A percentile compares a stretch with the other conserved stretches of the same genome.
Evolutionary conservation across 2,329 filamentous ascomycete species (phyloP).

Genomic region (Fusarium mexicanum): DNA sequence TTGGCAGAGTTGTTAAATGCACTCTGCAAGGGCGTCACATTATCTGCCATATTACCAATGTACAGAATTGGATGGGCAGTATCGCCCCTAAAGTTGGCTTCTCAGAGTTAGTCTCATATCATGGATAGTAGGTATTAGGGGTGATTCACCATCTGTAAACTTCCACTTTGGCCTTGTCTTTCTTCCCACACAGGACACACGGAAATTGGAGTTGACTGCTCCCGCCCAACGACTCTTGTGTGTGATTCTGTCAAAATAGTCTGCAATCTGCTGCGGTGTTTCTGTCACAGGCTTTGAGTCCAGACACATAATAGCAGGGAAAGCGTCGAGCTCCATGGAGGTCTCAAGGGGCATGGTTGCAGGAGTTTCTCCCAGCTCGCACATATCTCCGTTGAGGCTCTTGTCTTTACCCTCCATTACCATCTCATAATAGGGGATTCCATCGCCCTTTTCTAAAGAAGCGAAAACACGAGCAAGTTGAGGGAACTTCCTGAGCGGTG

Average conservation of each 20-base stretch:
- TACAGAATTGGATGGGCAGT: slow-evolving; percentile 58
- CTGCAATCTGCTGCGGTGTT: slow-evolving; percentile 48
- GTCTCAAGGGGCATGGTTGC: slow-evolving; percentile 43
- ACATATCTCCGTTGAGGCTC: slow-evolving; percentile 25
- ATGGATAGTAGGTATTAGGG: not conserved
- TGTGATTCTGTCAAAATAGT: slow-evolving; percentile 47
- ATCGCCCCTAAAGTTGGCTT: slow-evolving; percentile 45
- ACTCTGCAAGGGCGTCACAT: slow-evolving; percentile 58
- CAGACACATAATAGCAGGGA: slow-evolving; percentile 58
- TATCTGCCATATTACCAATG: slow-evolving; percentile 57
- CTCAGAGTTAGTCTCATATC: not conserved
- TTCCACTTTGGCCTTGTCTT: slow-evolving; percentile 52
- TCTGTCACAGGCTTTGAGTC: slow-evolving; percentile 49
- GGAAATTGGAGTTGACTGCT: slow-evolving; percentile 54
- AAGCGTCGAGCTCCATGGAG: slow-evolving; percentile 49
- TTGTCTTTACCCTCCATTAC: slow-evolving; percentile 19
- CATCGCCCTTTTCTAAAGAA: slow-evolving; percentile 56
- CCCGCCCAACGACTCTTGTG: slow-evolving; percentile 55
- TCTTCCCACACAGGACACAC: slow-evolving; percentile 52
- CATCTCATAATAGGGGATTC: slow-evolving; percentile 54
- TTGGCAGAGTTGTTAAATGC: slow-evolving; percentile 56
- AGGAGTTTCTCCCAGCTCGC: slow-evolving; percentile 41
- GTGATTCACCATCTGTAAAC: slow-evolving; percentile 47
- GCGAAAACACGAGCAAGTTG: slow-evolving; percentile 55
- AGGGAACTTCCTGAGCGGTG: slow-evolving; percentile 54